A percentile compares a stretch with the other conserved stretches of the same genome.
phyloP scores from a whole-genome alignment of 2,329 filamentous ascomycete species.

The Nannizziopsis arthrosporioides region DNA sequence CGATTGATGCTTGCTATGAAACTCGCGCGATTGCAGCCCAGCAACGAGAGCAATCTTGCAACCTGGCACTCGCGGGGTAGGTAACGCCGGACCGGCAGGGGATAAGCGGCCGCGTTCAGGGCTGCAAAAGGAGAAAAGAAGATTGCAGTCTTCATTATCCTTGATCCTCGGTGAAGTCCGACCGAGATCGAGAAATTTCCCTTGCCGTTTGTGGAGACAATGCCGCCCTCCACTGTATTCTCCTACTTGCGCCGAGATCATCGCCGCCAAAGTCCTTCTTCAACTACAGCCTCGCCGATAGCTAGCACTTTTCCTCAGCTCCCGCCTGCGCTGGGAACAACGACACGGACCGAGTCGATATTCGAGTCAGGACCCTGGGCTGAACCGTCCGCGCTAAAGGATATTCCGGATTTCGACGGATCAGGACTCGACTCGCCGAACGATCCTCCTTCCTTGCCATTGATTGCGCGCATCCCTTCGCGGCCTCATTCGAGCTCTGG shows the following conservation, averaged over 20 bases:
- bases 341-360: conserved; percentile 20
- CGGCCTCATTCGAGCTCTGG: conserved; percentile 8
- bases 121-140: background rate
- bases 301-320: conserved; percentile 23
- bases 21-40: background rate
- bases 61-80: conserved; percentile 4
- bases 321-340: conserved; percentile 23
- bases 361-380: conserved; percentile 18
- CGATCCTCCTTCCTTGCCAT: background rate
- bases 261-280: conserved; percentile 13
- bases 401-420: background rate
- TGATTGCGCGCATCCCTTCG: background rate
- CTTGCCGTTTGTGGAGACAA: background rate
- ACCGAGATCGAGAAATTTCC: background rate
- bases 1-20: background rate
- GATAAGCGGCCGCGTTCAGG: background rate
- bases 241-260: conserved; percentile 18
- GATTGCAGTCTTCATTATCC: background rate
- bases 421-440: background rate
- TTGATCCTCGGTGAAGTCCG: background rate
- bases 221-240: conserved; percentile 17
- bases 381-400: conserved; percentile 4
- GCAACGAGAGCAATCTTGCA: background rate
- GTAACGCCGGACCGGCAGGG: background rate
- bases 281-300: conserved; percentile 7